Conservation (phyloP, 139 green algal species). For the Chloropicon primus region DNA sequence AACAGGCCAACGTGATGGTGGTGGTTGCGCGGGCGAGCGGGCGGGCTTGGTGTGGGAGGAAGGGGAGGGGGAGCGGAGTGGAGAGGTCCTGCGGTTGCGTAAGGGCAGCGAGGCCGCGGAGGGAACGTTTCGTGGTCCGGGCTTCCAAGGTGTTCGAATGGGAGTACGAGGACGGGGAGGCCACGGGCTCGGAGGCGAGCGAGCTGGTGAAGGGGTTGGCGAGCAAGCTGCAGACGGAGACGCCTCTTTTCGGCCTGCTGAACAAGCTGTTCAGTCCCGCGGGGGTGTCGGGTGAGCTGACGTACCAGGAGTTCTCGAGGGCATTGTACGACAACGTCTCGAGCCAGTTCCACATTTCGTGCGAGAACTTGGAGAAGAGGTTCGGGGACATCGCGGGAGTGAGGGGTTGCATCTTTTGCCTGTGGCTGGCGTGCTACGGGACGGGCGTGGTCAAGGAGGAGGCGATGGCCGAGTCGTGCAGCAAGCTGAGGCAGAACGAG, state of each 20-base stretch:
- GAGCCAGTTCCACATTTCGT: not conserved
- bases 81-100: not conserved
- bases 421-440: not conserved
- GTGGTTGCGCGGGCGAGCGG: no score
- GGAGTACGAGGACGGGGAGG: not conserved
- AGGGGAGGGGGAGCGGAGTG: not conserved
- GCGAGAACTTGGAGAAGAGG: not conserved
- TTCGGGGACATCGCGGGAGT: not conserved
- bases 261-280: not conserved
- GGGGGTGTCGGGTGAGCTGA: not conserved
- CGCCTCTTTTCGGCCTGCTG: not conserved
- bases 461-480: not conserved
- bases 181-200: not conserved
- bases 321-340: not conserved
- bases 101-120: no score
- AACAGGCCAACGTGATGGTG: no score
- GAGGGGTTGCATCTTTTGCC: not conserved
- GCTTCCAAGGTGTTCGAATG: not conserved
- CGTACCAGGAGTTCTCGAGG: not conserved
- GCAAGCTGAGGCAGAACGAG: not conserved
- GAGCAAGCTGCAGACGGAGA: not conserved
- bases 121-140: not conserved
- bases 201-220: not conserved
- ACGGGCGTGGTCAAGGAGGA: not conserved
- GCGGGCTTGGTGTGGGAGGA: no score